Evolutionary conservation across 163 green algal genomes (phyloP).

Genomic region (Prototheca wickerhamii): DNA sequence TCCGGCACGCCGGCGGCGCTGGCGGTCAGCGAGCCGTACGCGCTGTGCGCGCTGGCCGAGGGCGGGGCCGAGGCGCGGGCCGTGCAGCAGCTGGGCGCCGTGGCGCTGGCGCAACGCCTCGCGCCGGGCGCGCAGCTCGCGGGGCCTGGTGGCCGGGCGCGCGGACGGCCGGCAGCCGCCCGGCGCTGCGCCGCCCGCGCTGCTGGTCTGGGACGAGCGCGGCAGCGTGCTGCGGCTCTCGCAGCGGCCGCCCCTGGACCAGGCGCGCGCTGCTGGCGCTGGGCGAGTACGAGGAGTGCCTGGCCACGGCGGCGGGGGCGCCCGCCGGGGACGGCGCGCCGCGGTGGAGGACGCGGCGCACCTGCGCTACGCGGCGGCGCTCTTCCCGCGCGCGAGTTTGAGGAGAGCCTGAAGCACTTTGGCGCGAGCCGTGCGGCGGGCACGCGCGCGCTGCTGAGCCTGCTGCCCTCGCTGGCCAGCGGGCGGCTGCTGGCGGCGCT

Average conservation of each 20-base stretch:
- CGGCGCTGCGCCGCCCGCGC: too few relatives aligned
- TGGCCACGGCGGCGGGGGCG: slow-evolving; percentile 37
- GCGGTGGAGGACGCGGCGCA: slow-evolving; percentile 30
- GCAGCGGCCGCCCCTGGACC: slow-evolving; percentile 13
- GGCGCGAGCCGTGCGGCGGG: slow-evolving; percentile 44
- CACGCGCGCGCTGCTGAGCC: slow-evolving; percentile 51
- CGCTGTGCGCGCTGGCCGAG: slow-evolving; percentile 12
- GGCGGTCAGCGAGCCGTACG: slow-evolving; percentile 23
- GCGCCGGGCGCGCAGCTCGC: slow-evolving; percentile 25
- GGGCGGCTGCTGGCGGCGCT: slow-evolving; percentile 17
- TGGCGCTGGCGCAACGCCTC: slow-evolving; percentile 16
- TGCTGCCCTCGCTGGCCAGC: slow-evolving; percentile 58
- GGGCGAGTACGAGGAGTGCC: slow-evolving; percentile 46
- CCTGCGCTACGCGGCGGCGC: slow-evolving; percentile 42
- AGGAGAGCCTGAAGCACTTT: slow-evolving; percentile 68
- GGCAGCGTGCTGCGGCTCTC: background rate
- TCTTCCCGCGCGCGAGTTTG: slow-evolving; percentile 53
- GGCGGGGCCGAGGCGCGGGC: slow-evolving; percentile 18
- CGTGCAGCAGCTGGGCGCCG: slow-evolving; percentile 21
- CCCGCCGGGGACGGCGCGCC: slow-evolving; percentile 5
- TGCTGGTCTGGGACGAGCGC: background rate
- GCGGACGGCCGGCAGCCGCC: background rate
- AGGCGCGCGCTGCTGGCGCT: slow-evolving; percentile 46
- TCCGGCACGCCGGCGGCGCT: background rate
- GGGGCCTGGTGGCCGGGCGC: slow-evolving; percentile 8